These are phyloP conservation scores for Citrus sinensis DNA, from an alignment of 345 rosid species.

Conservation along the genomic window DNA sequence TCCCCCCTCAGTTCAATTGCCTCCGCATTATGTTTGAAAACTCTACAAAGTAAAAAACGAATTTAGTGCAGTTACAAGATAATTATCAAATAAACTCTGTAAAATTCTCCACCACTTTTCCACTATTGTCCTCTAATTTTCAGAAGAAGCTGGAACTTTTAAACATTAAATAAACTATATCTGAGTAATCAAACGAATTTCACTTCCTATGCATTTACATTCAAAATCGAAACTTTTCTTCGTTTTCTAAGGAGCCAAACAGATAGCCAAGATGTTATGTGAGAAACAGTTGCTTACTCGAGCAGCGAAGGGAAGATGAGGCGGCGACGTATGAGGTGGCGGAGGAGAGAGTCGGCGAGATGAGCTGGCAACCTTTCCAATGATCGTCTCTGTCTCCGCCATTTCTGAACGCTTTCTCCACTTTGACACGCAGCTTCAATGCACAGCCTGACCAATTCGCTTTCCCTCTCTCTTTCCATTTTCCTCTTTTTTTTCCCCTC, in stretches of 20 bases:
- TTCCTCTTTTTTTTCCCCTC: background rate
- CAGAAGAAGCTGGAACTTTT: background rate
- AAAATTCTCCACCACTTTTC: background rate
- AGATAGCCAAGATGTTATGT: background rate
- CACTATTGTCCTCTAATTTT: background rate
- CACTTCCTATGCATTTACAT: background rate
- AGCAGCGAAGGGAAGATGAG: constrained; percentile 89
- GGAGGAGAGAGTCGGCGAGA: constrained; percentile 77
- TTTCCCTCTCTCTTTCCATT: constrained; percentile 34
- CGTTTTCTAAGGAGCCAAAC: background rate
- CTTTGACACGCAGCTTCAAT: constrained; percentile 66
- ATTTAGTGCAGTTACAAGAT: background rate
- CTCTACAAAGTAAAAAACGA: constrained; percentile 31
- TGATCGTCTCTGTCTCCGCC: constrained; percentile 77
- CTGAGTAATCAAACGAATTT: background rate
- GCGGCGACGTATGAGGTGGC: constrained; percentile 56
- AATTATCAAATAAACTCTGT: background rate
- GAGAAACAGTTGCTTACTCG: constrained; percentile 43
- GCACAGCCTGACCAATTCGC: constrained; percentile 58
- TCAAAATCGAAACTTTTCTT: background rate
- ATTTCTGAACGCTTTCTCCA: constrained; percentile 56
- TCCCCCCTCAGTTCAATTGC: constrained; percentile 65
- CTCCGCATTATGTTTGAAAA: constrained; percentile 71
- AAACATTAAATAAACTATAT: background rate
- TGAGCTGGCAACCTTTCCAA: constrained; percentile 68